phyloP scores from a whole-genome alignment of 2,329 filamentous ascomycete genomes.

The Alternaria sp. region DNA sequence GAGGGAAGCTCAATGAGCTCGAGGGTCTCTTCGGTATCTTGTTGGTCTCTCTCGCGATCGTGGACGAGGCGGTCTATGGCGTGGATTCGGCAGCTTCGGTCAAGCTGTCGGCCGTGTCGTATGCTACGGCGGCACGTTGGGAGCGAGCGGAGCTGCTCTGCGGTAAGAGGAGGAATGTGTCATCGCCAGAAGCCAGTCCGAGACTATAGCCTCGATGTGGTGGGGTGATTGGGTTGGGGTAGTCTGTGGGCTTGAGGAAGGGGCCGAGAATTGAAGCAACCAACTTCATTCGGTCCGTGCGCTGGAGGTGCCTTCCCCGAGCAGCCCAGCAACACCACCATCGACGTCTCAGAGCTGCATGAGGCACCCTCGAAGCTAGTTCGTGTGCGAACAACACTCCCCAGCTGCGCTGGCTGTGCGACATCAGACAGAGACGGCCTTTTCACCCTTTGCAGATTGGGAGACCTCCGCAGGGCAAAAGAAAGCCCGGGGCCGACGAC shows the following conservation, averaged over 20 bases:
- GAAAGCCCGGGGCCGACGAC: neutral
- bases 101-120: neutral
- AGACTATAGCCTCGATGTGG: neutral
- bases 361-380: neutral
- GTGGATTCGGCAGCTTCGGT: slow-evolving; percentile 4
- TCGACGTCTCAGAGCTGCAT: neutral
- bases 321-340: neutral
- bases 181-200: neutral
- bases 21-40: neutral
- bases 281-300: slow-evolving; percentile 5
- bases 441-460: neutral
- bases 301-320: neutral
- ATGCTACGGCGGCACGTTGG: neutral
- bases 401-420: neutral
- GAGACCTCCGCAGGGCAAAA: neutral
- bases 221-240: neutral
- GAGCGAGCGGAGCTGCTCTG: neutral
- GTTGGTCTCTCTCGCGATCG: neutral
- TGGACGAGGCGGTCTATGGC: neutral
- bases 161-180: neutral
- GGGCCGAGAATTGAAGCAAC: neutral
- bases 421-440: neutral
- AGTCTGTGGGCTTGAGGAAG: neutral
- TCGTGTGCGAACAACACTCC: neutral
- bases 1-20: neutral